phyloP scores from a whole-genome alignment of 1,284 basidiomycete species.

The Marasmius oreades region DNA sequence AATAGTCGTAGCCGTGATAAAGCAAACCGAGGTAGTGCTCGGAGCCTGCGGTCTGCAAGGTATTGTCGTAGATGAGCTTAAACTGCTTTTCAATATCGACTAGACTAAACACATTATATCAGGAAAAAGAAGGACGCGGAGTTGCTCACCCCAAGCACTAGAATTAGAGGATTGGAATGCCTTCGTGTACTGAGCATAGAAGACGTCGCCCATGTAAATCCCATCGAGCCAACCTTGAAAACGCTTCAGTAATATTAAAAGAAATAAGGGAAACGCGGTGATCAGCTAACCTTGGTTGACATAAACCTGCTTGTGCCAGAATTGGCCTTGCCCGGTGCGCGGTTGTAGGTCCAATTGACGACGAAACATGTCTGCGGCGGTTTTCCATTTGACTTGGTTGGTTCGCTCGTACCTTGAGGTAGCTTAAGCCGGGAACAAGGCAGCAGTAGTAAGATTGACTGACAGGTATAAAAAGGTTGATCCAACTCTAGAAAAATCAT shows the following conservation, averaged over 20 bases:
- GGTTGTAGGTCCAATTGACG: conserved; percentile 37
- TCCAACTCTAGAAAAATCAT: conserved; percentile 26
- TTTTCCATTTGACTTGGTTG: conserved; percentile 36
- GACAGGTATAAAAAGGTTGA: conserved; percentile 37
- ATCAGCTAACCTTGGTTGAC: conserved; percentile 34
- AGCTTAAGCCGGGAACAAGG: background rate
- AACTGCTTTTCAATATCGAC: conserved; percentile 41
- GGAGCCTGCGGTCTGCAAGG: conserved; percentile 33
- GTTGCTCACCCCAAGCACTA: conserved; percentile 34
- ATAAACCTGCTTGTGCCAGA: conserved; percentile 41
- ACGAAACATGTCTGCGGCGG: conserved; percentile 35
- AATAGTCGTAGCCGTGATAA: conserved; percentile 48
- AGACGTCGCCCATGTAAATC: conserved; percentile 46
- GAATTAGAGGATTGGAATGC: conserved; percentile 34
- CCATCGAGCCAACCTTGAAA: conserved; percentile 43
- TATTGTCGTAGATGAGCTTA: conserved; percentile 41
- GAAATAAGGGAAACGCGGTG: no score
- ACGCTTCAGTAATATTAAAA: background rate
- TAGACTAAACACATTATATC: background rate
- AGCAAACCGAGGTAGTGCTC: conserved; percentile 38
- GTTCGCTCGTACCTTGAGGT: conserved; percentile 29
- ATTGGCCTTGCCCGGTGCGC: conserved; percentile 40
- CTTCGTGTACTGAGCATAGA: conserved; percentile 40
- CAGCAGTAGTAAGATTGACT: background rate
- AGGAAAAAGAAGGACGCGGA: background rate